Conservation (phyloP, 73 alveolate species). For the Tetrahymena borealis region DNA sequence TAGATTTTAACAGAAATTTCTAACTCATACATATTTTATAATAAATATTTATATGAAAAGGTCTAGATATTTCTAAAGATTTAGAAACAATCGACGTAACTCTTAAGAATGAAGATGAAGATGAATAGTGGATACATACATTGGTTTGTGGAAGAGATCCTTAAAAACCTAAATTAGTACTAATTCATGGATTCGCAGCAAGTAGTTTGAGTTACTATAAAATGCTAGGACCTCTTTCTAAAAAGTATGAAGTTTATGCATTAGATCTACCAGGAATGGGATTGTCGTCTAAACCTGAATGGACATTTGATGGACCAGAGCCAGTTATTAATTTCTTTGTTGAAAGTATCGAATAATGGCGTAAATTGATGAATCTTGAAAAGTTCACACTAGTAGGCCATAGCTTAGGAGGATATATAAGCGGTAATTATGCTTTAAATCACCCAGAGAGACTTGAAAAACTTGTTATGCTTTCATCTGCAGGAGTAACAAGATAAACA, state of each 20-base stretch:
- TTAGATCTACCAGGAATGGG: neutral
- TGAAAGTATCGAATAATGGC: neutral
- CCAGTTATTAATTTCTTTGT: neutral
- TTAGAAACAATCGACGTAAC: neutral
- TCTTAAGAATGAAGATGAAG: neutral
- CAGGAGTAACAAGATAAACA: neutral
- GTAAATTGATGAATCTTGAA: neutral
- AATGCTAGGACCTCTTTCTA: neutral
- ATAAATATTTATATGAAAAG: neutral
- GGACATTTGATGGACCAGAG: neutral
- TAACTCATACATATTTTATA: too few relatives aligned
- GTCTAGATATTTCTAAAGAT: neutral
- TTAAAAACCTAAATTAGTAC: neutral
- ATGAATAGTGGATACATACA: neutral
- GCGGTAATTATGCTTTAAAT: neutral
- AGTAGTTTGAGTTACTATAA: neutral
- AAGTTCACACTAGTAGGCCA: neutral
- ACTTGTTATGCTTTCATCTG: neutral
- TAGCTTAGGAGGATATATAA: conserved; percentile 8
- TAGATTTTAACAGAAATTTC: neutral
- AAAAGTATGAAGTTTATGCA: neutral
- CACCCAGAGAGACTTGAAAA: neutral
- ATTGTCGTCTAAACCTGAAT: neutral
- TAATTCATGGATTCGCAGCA: neutral
- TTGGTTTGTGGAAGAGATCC: neutral